Conservation (phyloP, 176 grass and related monocot genomes). For the Eleusine coracana region DNA sequence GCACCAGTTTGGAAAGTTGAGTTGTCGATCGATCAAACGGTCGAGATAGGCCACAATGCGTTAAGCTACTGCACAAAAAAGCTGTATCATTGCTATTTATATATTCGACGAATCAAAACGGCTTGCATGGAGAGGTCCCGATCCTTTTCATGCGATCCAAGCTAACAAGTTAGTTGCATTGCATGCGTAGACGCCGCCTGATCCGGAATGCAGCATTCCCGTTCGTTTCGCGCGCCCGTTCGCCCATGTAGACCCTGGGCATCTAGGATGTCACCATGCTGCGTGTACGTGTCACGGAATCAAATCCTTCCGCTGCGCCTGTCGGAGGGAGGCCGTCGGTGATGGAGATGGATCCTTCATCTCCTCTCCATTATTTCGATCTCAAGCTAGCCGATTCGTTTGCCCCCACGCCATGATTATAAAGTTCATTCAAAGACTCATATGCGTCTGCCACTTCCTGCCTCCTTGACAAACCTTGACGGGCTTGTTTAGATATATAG, state of each 20-base stretch:
- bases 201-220: neutral
- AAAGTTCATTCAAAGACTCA: conserved; percentile 23
- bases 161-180: neutral
- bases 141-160: conserved; percentile 26
- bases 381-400: neutral
- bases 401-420: conserved; percentile 36
- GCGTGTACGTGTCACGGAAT: conserved; percentile 48
- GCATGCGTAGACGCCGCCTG: neutral
- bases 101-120: neutral
- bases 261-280: conserved; percentile 46
- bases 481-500: neutral
- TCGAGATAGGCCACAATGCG: neutral
- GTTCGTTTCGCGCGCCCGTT: conserved; percentile 23
- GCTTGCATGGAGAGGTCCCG: neutral
- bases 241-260: conserved; percentile 4
- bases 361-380: conserved; percentile 27
- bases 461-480: neutral
- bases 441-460: neutral
- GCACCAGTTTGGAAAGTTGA: neutral
- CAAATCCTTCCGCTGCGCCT: conserved; percentile 37
- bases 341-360: conserved; percentile 6
- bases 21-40: neutral
- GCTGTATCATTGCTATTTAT: neutral
- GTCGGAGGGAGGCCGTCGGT: conserved; percentile 7
- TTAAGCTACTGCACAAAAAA: neutral